A percentile compares a stretch with the other conserved stretches of the same genome.
These are phyloP conservation scores for Nitzschia sp. DNA, from an alignment of 108 stramenopile genomes.

Conservation along the genomic window DNA sequence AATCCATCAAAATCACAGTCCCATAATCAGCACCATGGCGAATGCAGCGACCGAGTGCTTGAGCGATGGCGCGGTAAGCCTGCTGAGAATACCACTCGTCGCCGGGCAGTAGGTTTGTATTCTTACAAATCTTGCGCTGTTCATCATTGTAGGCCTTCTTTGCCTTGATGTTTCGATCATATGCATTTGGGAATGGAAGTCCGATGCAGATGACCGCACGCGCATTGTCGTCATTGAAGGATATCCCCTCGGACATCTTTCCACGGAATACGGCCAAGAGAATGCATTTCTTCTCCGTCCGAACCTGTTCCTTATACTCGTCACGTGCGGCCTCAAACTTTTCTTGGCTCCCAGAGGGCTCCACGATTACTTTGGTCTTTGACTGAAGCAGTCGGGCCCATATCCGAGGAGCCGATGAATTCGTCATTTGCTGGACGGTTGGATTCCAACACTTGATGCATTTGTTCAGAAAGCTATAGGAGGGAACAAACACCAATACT, in stretches of 20 bases:
- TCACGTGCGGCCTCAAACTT: slow-evolving; percentile 63
- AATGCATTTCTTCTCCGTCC: slow-evolving; percentile 57
- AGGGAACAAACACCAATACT: slow-evolving; percentile 74
- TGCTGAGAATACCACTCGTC: slow-evolving; percentile 90
- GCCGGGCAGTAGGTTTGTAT: slow-evolving; percentile 70
- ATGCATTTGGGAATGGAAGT: slow-evolving; percentile 62
- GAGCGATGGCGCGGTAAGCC: slow-evolving; percentile 89
- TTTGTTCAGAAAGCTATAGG: slow-evolving; percentile 60
- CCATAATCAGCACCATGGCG: slow-evolving; percentile 91
- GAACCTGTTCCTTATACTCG: slow-evolving; percentile 53
- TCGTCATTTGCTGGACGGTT: slow-evolving; percentile 12
- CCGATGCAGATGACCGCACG: slow-evolving; percentile 79
- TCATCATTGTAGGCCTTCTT: slow-evolving; percentile 86
- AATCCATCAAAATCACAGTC: slow-evolving; percentile 82
- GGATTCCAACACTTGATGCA: slow-evolving; percentile 63
- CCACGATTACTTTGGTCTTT: slow-evolving; percentile 72
- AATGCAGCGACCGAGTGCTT: slow-evolving; percentile 88
- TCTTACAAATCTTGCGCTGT: slow-evolving; percentile 50
- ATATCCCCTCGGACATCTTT: slow-evolving; percentile 85
- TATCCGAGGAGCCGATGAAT: slow-evolving; percentile 19
- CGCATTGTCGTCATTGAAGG: slow-evolving; percentile 82
- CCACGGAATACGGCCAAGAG: slow-evolving; percentile 89
- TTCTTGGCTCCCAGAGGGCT: slow-evolving; percentile 61
- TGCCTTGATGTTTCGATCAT: slow-evolving; percentile 52
- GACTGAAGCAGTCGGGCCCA: slow-evolving; percentile 51